These are phyloP conservation scores for Priceomyces melissophilus DNA, from an alignment of 805 yeast genomes.

Conservation along the genomic window DNA sequence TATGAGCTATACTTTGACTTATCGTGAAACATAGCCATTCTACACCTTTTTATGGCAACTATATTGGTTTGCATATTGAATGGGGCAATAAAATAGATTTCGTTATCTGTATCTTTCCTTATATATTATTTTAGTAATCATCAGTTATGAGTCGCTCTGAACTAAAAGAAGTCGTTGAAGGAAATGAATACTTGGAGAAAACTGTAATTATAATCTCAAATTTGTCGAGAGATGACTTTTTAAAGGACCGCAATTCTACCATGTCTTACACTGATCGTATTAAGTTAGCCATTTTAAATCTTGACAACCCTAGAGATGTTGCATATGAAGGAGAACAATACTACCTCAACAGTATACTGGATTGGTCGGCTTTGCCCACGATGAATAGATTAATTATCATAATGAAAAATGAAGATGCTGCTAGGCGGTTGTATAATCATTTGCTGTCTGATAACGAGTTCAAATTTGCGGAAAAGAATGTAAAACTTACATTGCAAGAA, in stretches of 20 bases:
- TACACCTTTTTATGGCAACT: background rate
- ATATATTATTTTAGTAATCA: background rate
- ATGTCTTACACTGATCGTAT: conserved; percentile 35
- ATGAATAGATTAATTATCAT: conserved; percentile 36
- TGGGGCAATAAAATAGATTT: background rate
- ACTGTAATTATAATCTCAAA: conserved; percentile 38
- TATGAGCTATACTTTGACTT: conserved; percentile 33
- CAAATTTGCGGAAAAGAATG: conserved; percentile 7
- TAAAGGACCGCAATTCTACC: conserved; percentile 8
- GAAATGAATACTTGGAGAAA: conserved; percentile 7
- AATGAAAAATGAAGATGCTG: conserved; percentile 27
- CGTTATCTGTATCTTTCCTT: background rate
- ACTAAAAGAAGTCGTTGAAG: background rate
- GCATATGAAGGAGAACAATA: conserved; percentile 17
- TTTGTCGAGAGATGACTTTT: conserved; percentile 28
- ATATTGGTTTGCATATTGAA: conserved; percentile 1
- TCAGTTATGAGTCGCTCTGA: background rate
- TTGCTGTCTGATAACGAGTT: conserved; percentile 12
- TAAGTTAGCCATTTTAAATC: conserved; percentile 28
- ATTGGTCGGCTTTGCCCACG: conserved; percentile 40
- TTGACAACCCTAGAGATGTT: conserved; percentile 12
- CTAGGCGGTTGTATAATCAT: conserved; percentile 20
- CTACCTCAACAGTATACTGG: conserved; percentile 22
- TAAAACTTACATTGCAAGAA: conserved; percentile 34
- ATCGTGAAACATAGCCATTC: background rate